Conservation (phyloP, 2,329 filamentous ascomycete genomes). For the Sclerotinia trifoliorum region DNA sequence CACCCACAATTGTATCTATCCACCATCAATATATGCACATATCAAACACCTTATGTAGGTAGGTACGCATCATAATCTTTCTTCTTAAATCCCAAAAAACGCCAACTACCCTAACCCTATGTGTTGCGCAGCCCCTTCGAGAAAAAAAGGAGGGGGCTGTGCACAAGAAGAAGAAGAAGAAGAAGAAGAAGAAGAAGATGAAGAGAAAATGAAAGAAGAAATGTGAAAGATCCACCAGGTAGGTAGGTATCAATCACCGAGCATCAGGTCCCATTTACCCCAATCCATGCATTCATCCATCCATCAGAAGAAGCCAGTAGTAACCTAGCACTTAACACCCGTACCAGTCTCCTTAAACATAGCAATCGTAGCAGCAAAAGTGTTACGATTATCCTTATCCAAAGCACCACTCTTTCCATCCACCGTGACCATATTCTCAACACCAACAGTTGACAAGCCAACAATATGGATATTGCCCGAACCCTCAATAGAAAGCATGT, state of each 20-base stretch:
- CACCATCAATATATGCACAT: background rate
- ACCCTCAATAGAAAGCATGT: constrained; percentile 72
- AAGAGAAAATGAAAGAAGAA: background rate
- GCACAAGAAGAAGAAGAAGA: constrained; percentile 6
- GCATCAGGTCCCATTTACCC: background rate
- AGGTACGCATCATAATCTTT: too few species aligned
- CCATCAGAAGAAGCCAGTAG: background rate
- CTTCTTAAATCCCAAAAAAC: background rate
- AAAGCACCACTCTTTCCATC: constrained; percentile 54
- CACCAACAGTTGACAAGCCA: constrained; percentile 72
- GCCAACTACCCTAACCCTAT: background rate
- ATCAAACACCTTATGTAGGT: background rate
- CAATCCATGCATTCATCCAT: background rate
- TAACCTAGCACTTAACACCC: background rate
- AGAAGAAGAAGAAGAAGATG: background rate
- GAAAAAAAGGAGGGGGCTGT: background rate
- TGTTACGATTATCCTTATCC: constrained; percentile 63
- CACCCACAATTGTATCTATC: background rate
- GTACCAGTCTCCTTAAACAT: constrained; percentile 42
- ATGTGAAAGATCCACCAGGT: background rate
- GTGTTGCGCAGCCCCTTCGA: background rate
- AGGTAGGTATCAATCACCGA: background rate
- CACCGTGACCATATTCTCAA: constrained; percentile 68
- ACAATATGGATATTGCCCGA: constrained; percentile 60
- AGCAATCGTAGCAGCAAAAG: constrained; percentile 62